Evolutionary conservation across 306 rosid species (phyloP).

Genomic region (Vigna hirtella): DNA sequence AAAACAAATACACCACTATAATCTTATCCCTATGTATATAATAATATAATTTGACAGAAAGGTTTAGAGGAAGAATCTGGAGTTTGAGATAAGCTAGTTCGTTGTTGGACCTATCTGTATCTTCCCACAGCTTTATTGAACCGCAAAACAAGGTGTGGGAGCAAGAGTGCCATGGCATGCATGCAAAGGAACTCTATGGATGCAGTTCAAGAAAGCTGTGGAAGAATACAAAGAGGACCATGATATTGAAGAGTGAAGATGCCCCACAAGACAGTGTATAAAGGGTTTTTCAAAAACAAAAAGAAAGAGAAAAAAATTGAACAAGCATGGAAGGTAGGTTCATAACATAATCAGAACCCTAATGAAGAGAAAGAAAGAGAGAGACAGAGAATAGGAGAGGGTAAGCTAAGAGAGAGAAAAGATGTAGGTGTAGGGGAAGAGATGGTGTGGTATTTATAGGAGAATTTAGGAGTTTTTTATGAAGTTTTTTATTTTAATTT

Average conservation of each 20-base stretch:
- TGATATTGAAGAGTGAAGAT: constrained; percentile 26
- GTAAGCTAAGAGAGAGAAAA: constrained; percentile 22
- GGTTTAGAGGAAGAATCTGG: constrained; percentile 13
- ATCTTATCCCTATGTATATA: not conserved
- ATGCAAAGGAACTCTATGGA: constrained; percentile 54
- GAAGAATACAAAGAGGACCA: constrained; percentile 96
- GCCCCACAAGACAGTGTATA: constrained; percentile 25
- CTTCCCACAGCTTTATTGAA: constrained; percentile 99
- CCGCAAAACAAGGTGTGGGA: constrained; percentile 61
- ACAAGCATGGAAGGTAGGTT: constrained; percentile 41
- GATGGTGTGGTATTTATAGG: constrained; percentile 64
- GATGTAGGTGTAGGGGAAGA: constrained; percentile 57
- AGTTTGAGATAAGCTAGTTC: constrained; percentile 30
- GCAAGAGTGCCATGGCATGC: constrained; percentile 53
- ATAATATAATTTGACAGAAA: constrained; percentile 9
- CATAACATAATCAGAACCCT: constrained; percentile 47
- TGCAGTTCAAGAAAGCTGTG: constrained; percentile 99
- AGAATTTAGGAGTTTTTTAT: constrained; percentile 48
- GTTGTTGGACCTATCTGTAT: constrained; percentile 75
- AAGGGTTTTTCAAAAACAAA: too few species aligned
- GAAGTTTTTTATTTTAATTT: constrained; percentile 11
- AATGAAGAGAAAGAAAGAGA: constrained; percentile 5
- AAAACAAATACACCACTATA: not conserved
- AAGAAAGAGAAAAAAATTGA: not conserved
- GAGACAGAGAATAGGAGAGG: constrained; percentile 21